Percentiles rank a stretch among this genome's conserved stretches.
These are phyloP conservation scores for Hyphopichia burtonii DNA, from an alignment of 1,139 yeast species.

Conservation along the genomic window DNA sequence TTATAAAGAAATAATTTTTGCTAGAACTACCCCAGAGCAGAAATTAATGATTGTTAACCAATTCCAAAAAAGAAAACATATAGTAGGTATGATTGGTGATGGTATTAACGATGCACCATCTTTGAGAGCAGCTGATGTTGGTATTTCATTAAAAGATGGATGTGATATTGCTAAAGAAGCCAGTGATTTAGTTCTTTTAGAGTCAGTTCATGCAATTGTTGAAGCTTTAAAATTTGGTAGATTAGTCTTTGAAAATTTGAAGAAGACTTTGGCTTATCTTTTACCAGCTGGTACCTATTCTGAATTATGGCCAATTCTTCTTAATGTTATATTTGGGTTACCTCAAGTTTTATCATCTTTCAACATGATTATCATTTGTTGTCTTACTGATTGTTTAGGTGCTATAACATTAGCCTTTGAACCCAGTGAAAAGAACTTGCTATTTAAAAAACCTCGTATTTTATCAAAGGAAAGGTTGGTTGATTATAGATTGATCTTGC, in stretches of 20 bases:
- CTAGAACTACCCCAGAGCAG: conserved; percentile 57
- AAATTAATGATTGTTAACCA: conserved; percentile 49
- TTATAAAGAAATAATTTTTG: conserved; percentile 47
- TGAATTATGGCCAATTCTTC: conserved; percentile 53
- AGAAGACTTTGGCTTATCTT: conserved; percentile 49
- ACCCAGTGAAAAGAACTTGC: conserved; percentile 42
- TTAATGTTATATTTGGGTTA: conserved; percentile 49
- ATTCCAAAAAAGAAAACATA: conserved; percentile 42
- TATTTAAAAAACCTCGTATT: conserved; percentile 44
- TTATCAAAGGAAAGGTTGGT: conserved; percentile 45
- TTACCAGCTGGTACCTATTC: conserved; percentile 56
- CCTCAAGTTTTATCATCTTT: conserved; percentile 54
- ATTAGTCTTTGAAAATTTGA: conserved; percentile 51
- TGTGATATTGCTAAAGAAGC: conserved; percentile 62
- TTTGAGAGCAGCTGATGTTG: conserved; percentile 50
- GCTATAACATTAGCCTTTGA: conserved; percentile 49
- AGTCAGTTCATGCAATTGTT: conserved; percentile 45
- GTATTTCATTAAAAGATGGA: conserved; percentile 51
- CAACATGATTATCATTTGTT: conserved; percentile 51
- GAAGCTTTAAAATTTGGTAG: conserved; percentile 50
- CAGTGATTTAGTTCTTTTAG: conserved; percentile 47
- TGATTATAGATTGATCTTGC: conserved; percentile 38
- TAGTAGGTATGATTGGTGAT: conserved; percentile 55
- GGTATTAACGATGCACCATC: conserved; percentile 58
- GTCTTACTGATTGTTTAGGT: conserved; percentile 48